Evolutionary conservation across 345 rosid species (phyloP).

Genomic region (Odontarrhena argentea): DNA sequence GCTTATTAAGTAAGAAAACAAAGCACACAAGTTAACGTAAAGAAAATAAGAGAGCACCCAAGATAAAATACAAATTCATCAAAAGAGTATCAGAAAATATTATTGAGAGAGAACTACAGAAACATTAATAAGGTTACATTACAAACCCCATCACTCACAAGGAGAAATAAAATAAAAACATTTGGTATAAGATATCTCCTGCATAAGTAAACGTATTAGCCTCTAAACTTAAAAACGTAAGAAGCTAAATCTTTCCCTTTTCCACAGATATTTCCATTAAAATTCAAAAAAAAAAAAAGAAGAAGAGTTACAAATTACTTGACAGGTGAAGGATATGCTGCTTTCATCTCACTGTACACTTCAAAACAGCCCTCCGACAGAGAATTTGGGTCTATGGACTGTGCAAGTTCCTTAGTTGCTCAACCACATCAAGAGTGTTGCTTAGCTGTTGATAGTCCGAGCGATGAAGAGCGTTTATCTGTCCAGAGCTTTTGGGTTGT

Average conservation of each 20-base stretch:
- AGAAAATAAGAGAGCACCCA: too few relatives aligned
- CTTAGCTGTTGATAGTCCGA: conserved; percentile 75
- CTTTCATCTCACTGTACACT: conserved; percentile 31
- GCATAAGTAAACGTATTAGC: conserved; percentile 26
- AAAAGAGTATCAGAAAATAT: neutral
- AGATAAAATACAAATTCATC: neutral
- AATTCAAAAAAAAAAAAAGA: conserved; percentile 12
- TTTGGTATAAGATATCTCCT: conserved; percentile 1
- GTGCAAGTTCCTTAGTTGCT: conserved; percentile 67
- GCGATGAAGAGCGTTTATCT: conserved; percentile 63
- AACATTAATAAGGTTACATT: conserved; percentile 16
- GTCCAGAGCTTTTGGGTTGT: conserved; percentile 37
- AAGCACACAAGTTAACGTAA: too few relatives aligned
- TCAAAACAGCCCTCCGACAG: conserved; percentile 8
- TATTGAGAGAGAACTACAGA: neutral
- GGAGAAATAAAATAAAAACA: conserved; percentile 10
- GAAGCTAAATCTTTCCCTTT: conserved; percentile 20
- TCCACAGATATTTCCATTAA: conserved; percentile 21
- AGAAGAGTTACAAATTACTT: conserved; percentile 25
- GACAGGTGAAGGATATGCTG: neutral
- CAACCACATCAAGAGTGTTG: conserved; percentile 68
- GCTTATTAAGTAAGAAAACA: too few relatives aligned
- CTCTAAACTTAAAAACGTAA: conserved; percentile 30
- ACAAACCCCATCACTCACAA: conserved; percentile 11
- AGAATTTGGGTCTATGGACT: conserved; percentile 54